Evolutionary conservation across 495 filamentous ascomycete species (phyloP).

Genomic region (Podospora pseudopauciseta): DNA sequence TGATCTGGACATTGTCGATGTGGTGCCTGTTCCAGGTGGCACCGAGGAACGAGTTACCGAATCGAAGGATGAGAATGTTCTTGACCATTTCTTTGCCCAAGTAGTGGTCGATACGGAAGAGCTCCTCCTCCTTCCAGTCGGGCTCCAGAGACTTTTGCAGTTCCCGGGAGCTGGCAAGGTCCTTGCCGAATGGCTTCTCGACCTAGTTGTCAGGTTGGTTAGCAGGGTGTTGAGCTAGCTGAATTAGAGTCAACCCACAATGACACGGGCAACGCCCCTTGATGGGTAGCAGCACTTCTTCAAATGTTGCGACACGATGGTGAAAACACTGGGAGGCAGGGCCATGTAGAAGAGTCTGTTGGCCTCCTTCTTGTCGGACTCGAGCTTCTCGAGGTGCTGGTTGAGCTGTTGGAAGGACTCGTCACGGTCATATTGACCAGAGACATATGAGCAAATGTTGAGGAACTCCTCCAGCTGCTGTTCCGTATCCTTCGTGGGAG

Average conservation of each 20-base stretch:
- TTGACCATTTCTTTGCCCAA: conserved; percentile 99
- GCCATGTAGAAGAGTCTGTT: conserved; percentile 99
- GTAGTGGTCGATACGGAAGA: conserved; percentile 99
- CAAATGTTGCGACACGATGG: conserved; percentile 90
- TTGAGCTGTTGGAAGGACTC: conserved; percentile 87
- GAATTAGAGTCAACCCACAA: conserved; percentile 55
- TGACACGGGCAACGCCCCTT: conserved; percentile 84
- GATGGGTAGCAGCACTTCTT: conserved; percentile 95
- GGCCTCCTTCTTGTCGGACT: conserved; percentile 75
- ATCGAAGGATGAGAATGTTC: conserved; percentile 97
- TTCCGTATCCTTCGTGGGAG: conserved; percentile 95
- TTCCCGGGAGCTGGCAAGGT: conserved; percentile 88
- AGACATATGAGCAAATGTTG: conserved; percentile 83
- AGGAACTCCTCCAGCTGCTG: conserved; percentile 89
- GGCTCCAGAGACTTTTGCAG: conserved; percentile 93
- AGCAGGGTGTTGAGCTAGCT: background rate
- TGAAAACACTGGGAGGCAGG: conserved; percentile 95
- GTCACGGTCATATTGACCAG: conserved; percentile 95
- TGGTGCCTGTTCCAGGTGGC: conserved; percentile 99
- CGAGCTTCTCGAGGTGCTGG: conserved; percentile 84
- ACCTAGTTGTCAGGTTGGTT: conserved; percentile 53
- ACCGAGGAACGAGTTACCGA: conserved; percentile 98
- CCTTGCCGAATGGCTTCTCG: conserved; percentile 99
- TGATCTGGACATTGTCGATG: conserved; percentile 98
- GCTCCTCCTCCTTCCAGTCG: conserved; percentile 98